phyloP scores from a whole-genome alignment of 768 basidiomycete genomes.

The Hygrophorus pudorinus region DNA sequence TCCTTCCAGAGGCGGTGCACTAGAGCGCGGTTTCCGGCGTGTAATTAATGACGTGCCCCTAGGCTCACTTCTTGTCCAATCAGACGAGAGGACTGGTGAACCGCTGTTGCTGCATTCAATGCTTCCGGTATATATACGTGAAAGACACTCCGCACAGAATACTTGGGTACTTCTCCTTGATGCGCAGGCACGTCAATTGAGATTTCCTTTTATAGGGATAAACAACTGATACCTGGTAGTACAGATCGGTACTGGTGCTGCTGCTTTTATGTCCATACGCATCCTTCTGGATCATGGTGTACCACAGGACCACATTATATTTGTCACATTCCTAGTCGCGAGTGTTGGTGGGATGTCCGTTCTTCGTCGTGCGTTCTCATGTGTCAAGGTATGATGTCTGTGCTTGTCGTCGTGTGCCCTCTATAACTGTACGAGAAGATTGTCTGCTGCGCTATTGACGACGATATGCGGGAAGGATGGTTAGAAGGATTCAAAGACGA shows the following conservation, averaged over 20 bases:
- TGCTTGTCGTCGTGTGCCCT: no score
- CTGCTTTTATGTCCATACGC: conserved; percentile 92
- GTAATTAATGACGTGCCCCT: conserved; percentile 81
- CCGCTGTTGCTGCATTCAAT: conserved; percentile 76
- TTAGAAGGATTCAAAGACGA: conserved; percentile 45
- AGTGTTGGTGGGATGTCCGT: conserved; percentile 70
- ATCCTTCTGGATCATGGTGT: conserved; percentile 91
- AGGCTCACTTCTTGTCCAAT: conserved; percentile 87
- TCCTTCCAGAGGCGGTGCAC: conserved; percentile 63
- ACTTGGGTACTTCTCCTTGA: conserved; percentile 85
- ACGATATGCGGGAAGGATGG: conserved; percentile 68
- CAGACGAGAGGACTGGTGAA: conserved; percentile 76
- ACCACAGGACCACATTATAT: conserved; percentile 73
- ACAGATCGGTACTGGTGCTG: conserved; percentile 88
- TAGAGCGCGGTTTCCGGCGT: conserved; percentile 84
- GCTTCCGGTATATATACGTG: conserved; percentile 67
- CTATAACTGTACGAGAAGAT: conserved; percentile 47
- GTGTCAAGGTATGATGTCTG: no score
- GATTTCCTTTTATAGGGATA: neutral
- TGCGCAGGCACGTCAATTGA: conserved; percentile 50
- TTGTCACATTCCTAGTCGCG: conserved; percentile 83
- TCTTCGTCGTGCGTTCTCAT: conserved; percentile 75
- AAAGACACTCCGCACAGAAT: conserved; percentile 50
- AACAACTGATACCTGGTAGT: neutral
- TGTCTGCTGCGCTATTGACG: conserved; percentile 78